phyloP scores from a whole-genome alignment of 2,329 filamentous ascomycete species.

The Colletotrichum tropicicola region DNA sequence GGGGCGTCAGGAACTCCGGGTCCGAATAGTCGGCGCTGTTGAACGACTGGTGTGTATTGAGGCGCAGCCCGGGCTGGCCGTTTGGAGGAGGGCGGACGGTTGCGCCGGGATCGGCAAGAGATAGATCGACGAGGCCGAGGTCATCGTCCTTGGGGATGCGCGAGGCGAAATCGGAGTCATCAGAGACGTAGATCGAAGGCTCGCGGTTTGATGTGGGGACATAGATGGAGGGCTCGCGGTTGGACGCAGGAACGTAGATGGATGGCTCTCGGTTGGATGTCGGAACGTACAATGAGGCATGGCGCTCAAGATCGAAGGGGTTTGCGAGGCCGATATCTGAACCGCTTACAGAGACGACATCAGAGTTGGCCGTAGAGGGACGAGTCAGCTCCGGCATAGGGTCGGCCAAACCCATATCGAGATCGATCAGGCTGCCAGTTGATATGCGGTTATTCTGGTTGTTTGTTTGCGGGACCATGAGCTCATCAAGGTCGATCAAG shows the following conservation, averaged over 20 bases:
- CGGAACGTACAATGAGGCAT: slow-evolving; percentile 63
- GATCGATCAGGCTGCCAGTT: slow-evolving; percentile 58
- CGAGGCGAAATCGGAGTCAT: slow-evolving; percentile 61
- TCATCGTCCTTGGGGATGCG: slow-evolving; percentile 38
- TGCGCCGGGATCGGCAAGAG: slow-evolving; percentile 33
- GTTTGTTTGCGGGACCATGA: slow-evolving; percentile 44
- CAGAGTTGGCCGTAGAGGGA: slow-evolving; percentile 69
- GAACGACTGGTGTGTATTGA: slow-evolving; percentile 29
- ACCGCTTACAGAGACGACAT: slow-evolving; percentile 63
- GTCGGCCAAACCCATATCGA: slow-evolving; percentile 64
- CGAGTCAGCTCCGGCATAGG: slow-evolving; percentile 59
- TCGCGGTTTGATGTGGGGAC: slow-evolving; percentile 55
- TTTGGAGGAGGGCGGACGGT: slow-evolving; percentile 16
- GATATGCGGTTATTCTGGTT: slow-evolving; percentile 47
- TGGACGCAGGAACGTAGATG: slow-evolving; percentile 62
- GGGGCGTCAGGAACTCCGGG: slow-evolving; percentile 36
- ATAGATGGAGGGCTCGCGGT: slow-evolving; percentile 67
- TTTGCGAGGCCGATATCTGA: slow-evolving; percentile 64
- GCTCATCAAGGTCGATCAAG: slow-evolving; percentile 61
- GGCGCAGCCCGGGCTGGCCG: slow-evolving; percentile 13
- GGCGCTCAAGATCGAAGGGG: slow-evolving; percentile 71
- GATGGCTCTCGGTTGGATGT: slow-evolving; percentile 60
- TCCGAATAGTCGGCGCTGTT: slow-evolving; percentile 33
- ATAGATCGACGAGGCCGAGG: slow-evolving; percentile 41
- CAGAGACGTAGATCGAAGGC: slow-evolving; percentile 69